Conservation (phyloP, 352 stramenopile species). For the Phytophthora constricta region DNA sequence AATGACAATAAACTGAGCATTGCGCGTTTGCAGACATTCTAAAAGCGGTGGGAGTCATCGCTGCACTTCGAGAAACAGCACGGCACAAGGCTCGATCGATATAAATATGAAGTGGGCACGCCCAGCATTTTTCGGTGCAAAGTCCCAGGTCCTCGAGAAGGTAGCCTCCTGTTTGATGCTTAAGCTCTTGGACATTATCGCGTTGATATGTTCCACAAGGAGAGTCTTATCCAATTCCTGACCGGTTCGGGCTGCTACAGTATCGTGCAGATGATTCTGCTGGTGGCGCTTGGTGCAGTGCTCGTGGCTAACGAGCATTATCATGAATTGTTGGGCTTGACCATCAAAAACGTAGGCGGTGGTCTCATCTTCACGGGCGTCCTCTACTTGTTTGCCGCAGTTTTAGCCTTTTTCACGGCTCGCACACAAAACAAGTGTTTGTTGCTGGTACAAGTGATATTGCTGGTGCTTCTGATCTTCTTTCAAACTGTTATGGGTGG, state of each 20-base stretch:
- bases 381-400: conserved; percentile 55
- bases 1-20: background rate
- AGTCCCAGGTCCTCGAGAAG: background rate
- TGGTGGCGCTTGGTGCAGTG: conserved; percentile 56
- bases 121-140: conserved; percentile 1
- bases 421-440: conserved; percentile 83
- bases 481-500: conserved; percentile 73
- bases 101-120: conserved; percentile 26
- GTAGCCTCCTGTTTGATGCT: conserved; percentile 14
- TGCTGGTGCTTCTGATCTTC: conserved; percentile 58
- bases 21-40: background rate
- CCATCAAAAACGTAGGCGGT: conserved; percentile 60
- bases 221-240: conserved; percentile 71
- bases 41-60: conserved; percentile 22
- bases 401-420: conserved; percentile 59
- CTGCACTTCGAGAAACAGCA: conserved; percentile 14
- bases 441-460: conserved; percentile 54
- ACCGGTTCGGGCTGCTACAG: conserved; percentile 65
- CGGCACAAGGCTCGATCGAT: conserved; percentile 14
- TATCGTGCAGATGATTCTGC: conserved; percentile 63
- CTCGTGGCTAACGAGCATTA: conserved; percentile 64
- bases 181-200: background rate
- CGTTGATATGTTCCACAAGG: conserved; percentile 62
- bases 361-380: conserved; percentile 74
- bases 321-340: conserved; percentile 61